Conservation (phyloP, 2,329 filamentous ascomycete species). For the Periconia sp. region DNA sequence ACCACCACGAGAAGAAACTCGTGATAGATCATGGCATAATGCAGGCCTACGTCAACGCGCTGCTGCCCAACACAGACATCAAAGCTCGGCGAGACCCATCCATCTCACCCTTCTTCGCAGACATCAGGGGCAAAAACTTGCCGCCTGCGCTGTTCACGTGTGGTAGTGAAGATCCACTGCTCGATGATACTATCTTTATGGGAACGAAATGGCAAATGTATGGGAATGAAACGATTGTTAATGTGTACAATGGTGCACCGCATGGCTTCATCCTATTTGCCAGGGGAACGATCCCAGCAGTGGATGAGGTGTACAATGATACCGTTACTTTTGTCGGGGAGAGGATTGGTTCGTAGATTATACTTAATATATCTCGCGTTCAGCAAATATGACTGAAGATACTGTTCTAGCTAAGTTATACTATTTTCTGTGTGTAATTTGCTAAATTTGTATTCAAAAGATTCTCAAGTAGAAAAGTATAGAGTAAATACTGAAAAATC, state of each 20-base stretch:
- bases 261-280: slow-evolving; percentile 56
- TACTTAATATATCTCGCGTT: no score
- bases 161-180: slow-evolving; percentile 57
- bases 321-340: slow-evolving; percentile 44
- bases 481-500: no score
- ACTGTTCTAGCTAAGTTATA: no score
- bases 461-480: no score
- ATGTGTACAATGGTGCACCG: slow-evolving; percentile 56
- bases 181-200: slow-evolving; percentile 59
- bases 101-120: slow-evolving; percentile 55
- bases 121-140: slow-evolving; percentile 43
- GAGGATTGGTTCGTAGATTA: slow-evolving; percentile 18
- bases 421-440: no score
- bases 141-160: slow-evolving; percentile 58
- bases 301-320: slow-evolving; percentile 43
- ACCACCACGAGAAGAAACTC: slow-evolving; percentile 42
- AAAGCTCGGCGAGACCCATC: slow-evolving; percentile 48
- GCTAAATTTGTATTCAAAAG: no score
- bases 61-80: slow-evolving; percentile 46
- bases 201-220: slow-evolving; percentile 47
- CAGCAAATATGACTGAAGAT: no score
- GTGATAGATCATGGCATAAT: slow-evolving; percentile 53
- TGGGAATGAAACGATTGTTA: slow-evolving; percentile 54
- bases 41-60: slow-evolving; percentile 49
- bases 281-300: slow-evolving; percentile 36